These are phyloP conservation scores for Incumbomyces delicatus DNA, from an alignment of 2,329 filamentous ascomycete species.

Conservation along the genomic window DNA sequence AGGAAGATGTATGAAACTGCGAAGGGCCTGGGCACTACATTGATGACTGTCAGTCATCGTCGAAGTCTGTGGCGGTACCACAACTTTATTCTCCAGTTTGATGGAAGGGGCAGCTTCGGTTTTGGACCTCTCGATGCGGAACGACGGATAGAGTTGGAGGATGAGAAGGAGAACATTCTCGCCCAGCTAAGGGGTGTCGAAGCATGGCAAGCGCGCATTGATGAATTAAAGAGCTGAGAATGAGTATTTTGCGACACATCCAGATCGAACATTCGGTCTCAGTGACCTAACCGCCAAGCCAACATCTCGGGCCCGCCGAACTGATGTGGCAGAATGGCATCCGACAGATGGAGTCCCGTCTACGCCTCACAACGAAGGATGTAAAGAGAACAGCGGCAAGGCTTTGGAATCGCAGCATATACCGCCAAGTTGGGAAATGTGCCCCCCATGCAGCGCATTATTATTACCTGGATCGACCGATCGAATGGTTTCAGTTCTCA, in stretches of 20 bases:
- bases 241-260: not conserved
- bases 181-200: constrained; percentile 74
- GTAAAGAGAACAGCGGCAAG: no score
- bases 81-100: constrained; percentile 87
- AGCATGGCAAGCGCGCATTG: constrained; percentile 73
- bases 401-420: no score
- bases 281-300: no score
- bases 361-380: no score
- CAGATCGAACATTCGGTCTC: no score
- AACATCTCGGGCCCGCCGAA: no score
- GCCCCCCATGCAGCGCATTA: no score
- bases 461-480: no score
- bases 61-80: constrained; percentile 96
- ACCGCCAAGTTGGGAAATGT: no score
- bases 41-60: constrained; percentile 93
- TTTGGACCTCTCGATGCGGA: constrained; percentile 89
- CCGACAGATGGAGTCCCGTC: no score
- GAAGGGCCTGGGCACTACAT: constrained; percentile 78
- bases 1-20: constrained; percentile 95
- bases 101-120: constrained; percentile 82
- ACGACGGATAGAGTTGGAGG: constrained; percentile 71
- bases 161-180: constrained; percentile 93
- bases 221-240: constrained; percentile 15
- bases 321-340: no score
- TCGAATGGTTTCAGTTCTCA: no score